Conservation (phyloP, 805 yeast genomes). For the Myxozyma sirexii region DNA sequence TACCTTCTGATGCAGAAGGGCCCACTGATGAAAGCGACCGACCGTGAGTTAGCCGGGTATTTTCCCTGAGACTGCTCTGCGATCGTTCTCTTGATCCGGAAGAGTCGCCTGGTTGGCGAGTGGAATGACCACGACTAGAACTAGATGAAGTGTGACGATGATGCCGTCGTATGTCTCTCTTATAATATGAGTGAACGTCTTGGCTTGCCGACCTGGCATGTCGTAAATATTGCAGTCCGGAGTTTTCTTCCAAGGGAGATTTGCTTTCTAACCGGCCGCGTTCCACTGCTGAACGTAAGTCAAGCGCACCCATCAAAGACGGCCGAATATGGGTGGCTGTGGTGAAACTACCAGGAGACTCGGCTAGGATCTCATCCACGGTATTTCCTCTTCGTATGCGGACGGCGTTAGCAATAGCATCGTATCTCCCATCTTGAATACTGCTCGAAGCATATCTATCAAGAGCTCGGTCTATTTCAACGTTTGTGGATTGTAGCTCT, state of each 20-base stretch:
- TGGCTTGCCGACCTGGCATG: constrained; percentile 19
- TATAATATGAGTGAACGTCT: neutral
- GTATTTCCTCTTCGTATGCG: neutral
- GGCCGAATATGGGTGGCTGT: constrained; percentile 40
- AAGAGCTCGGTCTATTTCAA: constrained; percentile 22
- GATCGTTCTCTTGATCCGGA: too few species aligned
- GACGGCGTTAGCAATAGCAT: constrained; percentile 1
- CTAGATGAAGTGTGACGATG: neutral
- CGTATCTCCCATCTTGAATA: constrained; percentile 4
- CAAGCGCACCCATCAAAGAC: constrained; percentile 47
- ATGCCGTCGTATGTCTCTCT: neutral
- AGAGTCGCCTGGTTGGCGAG: too few species aligned
- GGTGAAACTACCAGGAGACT: constrained; percentile 19
- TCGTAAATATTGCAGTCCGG: constrained; percentile 3
- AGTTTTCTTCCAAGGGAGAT: constrained; percentile 1
- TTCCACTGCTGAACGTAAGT: constrained; percentile 40
- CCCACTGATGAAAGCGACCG: too few species aligned
- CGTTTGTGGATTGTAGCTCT: neutral
- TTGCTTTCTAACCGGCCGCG: constrained; percentile 19
- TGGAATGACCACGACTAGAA: neutral
- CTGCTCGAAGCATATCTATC: constrained; percentile 12
- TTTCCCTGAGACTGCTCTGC: neutral
- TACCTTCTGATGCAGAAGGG: too few species aligned
- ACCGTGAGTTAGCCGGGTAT: neutral
- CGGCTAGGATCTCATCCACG: constrained; percentile 2